Base-by-base conservation (phyloP, 495 filamentous ascomycete species). In the Tuber umbilicatum region DNA sequence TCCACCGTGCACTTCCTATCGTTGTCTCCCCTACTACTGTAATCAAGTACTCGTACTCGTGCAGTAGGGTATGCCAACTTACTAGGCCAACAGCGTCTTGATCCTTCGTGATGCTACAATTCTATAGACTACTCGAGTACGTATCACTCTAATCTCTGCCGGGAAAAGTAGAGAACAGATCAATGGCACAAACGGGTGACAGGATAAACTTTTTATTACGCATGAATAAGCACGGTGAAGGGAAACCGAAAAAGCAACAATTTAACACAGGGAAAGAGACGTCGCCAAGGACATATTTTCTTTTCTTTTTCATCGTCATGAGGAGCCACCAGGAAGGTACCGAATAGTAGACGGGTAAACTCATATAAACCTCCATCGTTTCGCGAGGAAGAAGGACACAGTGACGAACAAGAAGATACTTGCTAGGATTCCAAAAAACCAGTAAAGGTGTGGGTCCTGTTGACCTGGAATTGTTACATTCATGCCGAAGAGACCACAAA, bases 401-500 rank as follows among this genome's bases (percentile, higher is more conserved):
- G 93, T 80, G 1, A 92, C 93, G 83, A 98, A 99, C 39, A 90
- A 71, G 37, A 95, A 64, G 72, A 98, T 83, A 0, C 90, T 91
- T 9, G 85, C 89, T 17, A 93, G 91, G 79, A 99, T 94, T 84
- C 83, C 84, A 74, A 81, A 85, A 81, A 90, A 90, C 88, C 88
- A 90, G 37, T 77, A 85, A 50, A 89, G 80, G 75, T 88, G 84
- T 2, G 84, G 85, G 73, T 87, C 87, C 39, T 79, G 78, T 42
- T 92, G 90, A 82, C 97, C 94, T 0, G 95, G 95, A 0, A 99
- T 94, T 84, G 92, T 91, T 12, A 97, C 93, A 85, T 99, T 99
- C 95, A 98, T 98, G 45, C 95, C 95, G 92, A 95, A 99, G 83
- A 99, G 91, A 78, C 95, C 96, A 39, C 95, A 97, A 77, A 99